These are phyloP conservation scores for Trichosanthes cucumerina DNA, from an alignment of 306 rosid genomes.

Conservation along the genomic window DNA sequence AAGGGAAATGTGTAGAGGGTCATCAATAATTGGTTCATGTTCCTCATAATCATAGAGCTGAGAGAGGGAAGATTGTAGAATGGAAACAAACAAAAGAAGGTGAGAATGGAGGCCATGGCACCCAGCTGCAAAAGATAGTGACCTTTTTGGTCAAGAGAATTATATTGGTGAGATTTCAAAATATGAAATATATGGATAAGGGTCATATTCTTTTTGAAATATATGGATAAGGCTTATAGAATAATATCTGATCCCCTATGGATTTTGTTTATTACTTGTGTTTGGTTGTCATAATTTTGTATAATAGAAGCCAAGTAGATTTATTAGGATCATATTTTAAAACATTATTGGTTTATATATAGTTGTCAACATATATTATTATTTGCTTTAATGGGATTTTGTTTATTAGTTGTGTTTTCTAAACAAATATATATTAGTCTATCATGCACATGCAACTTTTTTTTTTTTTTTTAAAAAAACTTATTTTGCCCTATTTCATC, in stretches of 20 bases:
- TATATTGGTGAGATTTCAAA: neutral
- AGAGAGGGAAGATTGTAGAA: conserved; percentile 6
- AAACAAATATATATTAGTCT: too few species aligned
- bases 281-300: neutral
- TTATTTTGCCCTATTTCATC: too few species aligned
- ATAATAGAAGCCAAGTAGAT: neutral
- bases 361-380: neutral
- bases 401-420: too few species aligned
- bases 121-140: conserved; percentile 32
- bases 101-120: conserved; percentile 25
- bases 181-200: conserved; percentile 25
- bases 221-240: neutral
- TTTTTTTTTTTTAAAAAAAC: too few species aligned
- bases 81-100: conserved; percentile 14
- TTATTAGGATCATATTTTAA: neutral
- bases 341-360: neutral
- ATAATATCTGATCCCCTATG: neutral
- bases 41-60: neutral
- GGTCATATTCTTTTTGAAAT: neutral
- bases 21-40: conserved; percentile 69
- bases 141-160: conserved; percentile 19
- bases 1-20: conserved; percentile 48
- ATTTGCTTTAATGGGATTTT: neutral
- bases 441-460: too few species aligned
- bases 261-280: neutral